Evolutionary conservation across 169 alveolate genomes (phyloP), one percentile per base, ranked within the genome.

Genomic region (Babesia sp.): DNA sequence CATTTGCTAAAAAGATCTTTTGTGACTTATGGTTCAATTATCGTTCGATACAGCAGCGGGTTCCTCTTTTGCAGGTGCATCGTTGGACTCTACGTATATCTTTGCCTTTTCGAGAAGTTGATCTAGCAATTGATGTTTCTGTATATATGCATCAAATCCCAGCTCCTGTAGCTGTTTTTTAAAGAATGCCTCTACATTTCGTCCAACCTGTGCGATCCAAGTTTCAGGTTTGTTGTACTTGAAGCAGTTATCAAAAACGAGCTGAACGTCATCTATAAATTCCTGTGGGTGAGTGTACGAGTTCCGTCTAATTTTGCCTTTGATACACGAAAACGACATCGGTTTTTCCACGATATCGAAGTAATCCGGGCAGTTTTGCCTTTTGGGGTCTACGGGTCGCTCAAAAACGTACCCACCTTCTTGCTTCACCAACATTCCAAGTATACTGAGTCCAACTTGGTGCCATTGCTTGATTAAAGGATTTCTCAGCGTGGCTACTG

Each of bases 331-430:
- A 56, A 91, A 87, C 1, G 96, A 93, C 95, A 93, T 93, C 3
- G 97, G 97, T 55, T 88, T 87, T 46, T 84, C 90, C 37, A 93
- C 86, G 37, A 93, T 91, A 75, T 92, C 95, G 78, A 93, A 93
- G 72, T 93, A 93, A 71, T 92, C 97, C 5, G 97, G 96, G 55
- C 95, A 92, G 63, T 91, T 91, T 70, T 91, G 94, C 55, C 89
- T 91, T 73, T 93, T 93, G 9, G 94, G 87, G 73, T 93, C 97
- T 14, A 93, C 97, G 22, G 95, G 95, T 66, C 77, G 86, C 66
- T 93, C 97, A 54, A 93, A 93, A 16, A 93, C 93, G 84, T 93
- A 93, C 24, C 95, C 96, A 0, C 97, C 97, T 50, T 91, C 95
- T 69, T 91, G 93, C 63, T 90, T 91, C 44, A 88, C 78, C 74